Evolutionary conservation across 768 basidiomycete genomes (phyloP).

Genomic region (Mycena vulgaris): DNA sequence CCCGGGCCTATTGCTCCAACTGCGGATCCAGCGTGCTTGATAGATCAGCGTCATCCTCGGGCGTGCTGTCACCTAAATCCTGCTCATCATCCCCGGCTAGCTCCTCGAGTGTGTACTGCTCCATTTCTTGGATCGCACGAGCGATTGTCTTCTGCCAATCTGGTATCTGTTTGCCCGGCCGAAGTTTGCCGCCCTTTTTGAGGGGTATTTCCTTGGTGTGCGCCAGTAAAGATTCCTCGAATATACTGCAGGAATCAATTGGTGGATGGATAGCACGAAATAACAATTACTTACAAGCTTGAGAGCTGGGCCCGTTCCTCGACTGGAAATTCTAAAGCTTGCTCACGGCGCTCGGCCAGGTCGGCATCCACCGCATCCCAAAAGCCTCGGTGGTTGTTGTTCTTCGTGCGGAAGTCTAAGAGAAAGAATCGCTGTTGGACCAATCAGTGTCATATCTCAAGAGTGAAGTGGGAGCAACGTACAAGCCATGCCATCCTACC

Average conservation of each 20-base stretch:
- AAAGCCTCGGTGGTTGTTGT: background rate
- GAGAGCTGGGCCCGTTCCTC: background rate
- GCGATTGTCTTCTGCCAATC: background rate
- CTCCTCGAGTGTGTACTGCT: background rate
- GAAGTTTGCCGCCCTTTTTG: too few relatives aligned
- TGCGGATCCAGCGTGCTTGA: too few relatives aligned
- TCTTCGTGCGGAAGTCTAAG: background rate
- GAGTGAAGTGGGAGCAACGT: background rate
- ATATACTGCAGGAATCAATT: too few relatives aligned
- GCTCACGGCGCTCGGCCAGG: background rate
- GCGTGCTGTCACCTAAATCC: background rate
- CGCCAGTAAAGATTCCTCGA: too few relatives aligned
- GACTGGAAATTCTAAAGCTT: background rate
- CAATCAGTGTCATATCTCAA: background rate
- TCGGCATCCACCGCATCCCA: background rate
- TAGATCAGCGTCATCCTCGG: too few relatives aligned
- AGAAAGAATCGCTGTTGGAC: too few relatives aligned
- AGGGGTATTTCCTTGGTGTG: background rate
- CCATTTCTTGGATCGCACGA: background rate
- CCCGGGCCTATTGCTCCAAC: too few relatives aligned
- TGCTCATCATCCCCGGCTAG: background rate
- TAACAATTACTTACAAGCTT: too few relatives aligned
- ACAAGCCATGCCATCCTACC: background rate
- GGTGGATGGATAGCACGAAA: too few relatives aligned
- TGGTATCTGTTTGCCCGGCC: background rate